Base-by-base conservation (phyloP, 179 eudicot species). In the Beta macrorhiza region DNA sequence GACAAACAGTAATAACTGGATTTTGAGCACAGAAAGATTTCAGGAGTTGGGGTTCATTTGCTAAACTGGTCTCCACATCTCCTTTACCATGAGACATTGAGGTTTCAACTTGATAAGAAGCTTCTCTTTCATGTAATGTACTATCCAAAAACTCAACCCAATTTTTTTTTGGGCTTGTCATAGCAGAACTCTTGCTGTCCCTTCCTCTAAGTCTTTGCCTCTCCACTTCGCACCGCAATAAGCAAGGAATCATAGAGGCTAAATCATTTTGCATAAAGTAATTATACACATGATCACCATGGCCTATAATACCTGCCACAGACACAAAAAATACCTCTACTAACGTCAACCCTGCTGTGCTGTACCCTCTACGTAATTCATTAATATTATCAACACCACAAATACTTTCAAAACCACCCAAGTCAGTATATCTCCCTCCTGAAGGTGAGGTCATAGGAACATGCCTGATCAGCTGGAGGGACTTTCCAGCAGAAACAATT, bases 401-500 rank as follows among this genome's bases (percentile, higher is more conserved):
- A 69, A 11, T 15, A 77, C 74, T 76, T 25, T 7, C 68, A 7
- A 22, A 69, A 67, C 74, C 55, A 65, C 42, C 74, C 71, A 51
- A 15, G 17, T 55, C 73, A 3, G 29, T 51, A 67, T 74, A 56
- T 44, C 76, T 68, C 37, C 82, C 82, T 72, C 74, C 83, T 25
- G 80, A 80, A 83, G 84, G 75, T 67, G 77, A 83, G 74, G 79
- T 82, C 79, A 80, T 42, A 13, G 93, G 96, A 80, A 87, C 88
- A 87, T 93, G 96, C 77, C 85, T 88, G 45, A 93, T 91, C 61
- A 93, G 88, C 87, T 94, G 97, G 89, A 96, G 87, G 37, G 99
- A 96, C 85, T 96, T 96, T 81, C 99, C 99, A 82, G 97, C 95
- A 72, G 99, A 96, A 82, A 96, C 87, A 61, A 96, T 89, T 62